Conservation (phyloP, 73 alveolate genomes). For the Stentor coeruleus region DNA sequence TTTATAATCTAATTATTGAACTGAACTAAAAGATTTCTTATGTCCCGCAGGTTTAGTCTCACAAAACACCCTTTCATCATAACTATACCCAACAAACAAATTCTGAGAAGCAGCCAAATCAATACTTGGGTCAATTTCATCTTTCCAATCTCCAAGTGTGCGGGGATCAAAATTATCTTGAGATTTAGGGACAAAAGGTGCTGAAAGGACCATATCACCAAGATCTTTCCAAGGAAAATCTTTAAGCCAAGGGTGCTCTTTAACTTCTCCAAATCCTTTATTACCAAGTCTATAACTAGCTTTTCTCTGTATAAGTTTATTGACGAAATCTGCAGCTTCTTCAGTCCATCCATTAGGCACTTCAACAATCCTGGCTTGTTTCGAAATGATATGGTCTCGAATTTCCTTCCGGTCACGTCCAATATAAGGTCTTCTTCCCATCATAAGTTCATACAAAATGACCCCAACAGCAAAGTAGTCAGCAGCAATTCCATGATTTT, state of each 20-base stretch:
- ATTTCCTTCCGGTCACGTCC: conserved; percentile 92
- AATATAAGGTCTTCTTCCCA: conserved; percentile 79
- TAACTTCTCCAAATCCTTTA: conserved; percentile 87
- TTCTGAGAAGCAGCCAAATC: no score
- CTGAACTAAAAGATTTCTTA: no score
- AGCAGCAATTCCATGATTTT: no score
- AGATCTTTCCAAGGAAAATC: conserved; percentile 84
- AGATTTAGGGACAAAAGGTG: conserved; percentile 89
- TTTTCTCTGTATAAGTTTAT: conserved; percentile 57
- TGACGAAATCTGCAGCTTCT: conserved; percentile 92
- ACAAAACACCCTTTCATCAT: no score
- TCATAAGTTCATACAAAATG: no score
- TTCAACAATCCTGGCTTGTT: conserved; percentile 75
- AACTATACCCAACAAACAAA: no score
- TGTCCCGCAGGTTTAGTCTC: no score
- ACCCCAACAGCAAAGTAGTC: no score
- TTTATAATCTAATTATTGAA: no score
- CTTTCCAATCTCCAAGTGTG: no score
- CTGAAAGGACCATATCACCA: conserved; percentile 54
- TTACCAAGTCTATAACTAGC: conserved; percentile 79
- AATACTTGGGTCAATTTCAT: no score
- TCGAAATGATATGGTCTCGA: conserved; percentile 88
- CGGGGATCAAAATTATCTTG: no score
- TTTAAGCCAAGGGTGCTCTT: conserved; percentile 89
- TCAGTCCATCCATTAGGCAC: conserved; percentile 91